phyloP scores from a whole-genome alignment of 2,329 filamentous ascomycete genomes.

The Penicillium sp. region DNA sequence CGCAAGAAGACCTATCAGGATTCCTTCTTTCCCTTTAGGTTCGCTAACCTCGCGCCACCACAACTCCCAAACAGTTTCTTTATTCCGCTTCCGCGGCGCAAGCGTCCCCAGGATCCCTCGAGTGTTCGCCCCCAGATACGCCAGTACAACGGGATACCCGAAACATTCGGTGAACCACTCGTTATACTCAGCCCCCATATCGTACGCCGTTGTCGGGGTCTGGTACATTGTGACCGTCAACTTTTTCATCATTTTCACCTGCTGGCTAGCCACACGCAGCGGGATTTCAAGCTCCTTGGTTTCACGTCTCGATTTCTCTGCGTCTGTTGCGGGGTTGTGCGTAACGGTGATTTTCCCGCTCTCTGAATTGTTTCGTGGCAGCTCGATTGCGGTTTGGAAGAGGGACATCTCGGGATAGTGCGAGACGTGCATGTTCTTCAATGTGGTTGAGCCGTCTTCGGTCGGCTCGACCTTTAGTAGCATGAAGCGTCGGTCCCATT shows the following conservation, averaged over 20 bases:
- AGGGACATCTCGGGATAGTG: constrained; percentile 60
- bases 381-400: constrained; percentile 59
- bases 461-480: constrained; percentile 53
- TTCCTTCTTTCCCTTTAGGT: background rate
- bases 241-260: constrained; percentile 48
- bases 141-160: constrained; percentile 59
- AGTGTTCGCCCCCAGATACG: constrained; percentile 63
- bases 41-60: background rate
- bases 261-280: constrained; percentile 51
- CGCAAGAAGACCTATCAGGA: background rate
- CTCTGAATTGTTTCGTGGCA: constrained; percentile 19
- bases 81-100: constrained; percentile 42
- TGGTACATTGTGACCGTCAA: constrained; percentile 59
- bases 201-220: constrained; percentile 58
- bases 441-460: constrained; percentile 15
- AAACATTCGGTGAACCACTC: constrained; percentile 68
- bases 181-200: constrained; percentile 61
- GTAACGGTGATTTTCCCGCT: constrained; percentile 42
- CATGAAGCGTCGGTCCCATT: constrained; percentile 69
- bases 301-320: constrained; percentile 23
- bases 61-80: background rate
- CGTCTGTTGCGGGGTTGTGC: constrained; percentile 30
- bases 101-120: constrained; percentile 63
- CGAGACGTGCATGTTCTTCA: constrained; percentile 61
- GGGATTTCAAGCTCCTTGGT: constrained; percentile 53